Base-by-base conservation (phyloP, 768 basidiomycete genomes). In the Suillus subaureus region DNA sequence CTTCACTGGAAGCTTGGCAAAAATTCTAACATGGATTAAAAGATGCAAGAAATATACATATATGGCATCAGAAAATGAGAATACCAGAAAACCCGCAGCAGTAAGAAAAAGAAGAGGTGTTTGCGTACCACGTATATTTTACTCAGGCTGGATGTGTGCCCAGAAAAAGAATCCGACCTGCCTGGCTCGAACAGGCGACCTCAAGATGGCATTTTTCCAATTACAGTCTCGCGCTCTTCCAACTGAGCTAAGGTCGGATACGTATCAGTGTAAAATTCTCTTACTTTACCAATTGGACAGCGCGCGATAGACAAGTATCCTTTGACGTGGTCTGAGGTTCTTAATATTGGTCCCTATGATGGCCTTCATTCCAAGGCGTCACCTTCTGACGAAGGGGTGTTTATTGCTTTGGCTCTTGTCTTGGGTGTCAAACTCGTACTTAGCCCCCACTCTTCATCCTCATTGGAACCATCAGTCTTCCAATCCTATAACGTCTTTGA, bases 101-200 rank as follows among this genome's bases (percentile, higher is more conserved):
- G 47, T 6, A 15, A 49, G 33, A 49, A 12, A 47, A n/a, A 42
- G 21, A 4, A 4, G 21, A 45, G 11, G 45, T 2, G 21, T n/a
- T 45, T n/a, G 7, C 42, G 15, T 42, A 16, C 35, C 35, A 35
- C 1, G 9, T 35, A 35, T 35, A 9, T 11, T 35, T 35, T 11
- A 35, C 35, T 11, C n/a, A n/a, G n/a, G n/a, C n/a, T n/a, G 35
- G 35, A 16, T 42, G n/a, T 18, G 5, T 55, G 6, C 9, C 1
- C n/a, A 6, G 12, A 39, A 72, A 72, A 70, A 69, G 31, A 63
- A 70, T 85, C 83, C 83, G 79, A 82, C 78, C 80, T 84, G 82
- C 83, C 85, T 84, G 84, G 84, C 70, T 85, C 84, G 84, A 85
- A 85, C 84, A 84, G 85, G 83, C 82, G 83, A 84, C 84, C 75